Evolutionary conservation across 768 basidiomycete genomes (phyloP), one percentile per base, ranked within the genome.

Genomic region (Russula foetens): DNA sequence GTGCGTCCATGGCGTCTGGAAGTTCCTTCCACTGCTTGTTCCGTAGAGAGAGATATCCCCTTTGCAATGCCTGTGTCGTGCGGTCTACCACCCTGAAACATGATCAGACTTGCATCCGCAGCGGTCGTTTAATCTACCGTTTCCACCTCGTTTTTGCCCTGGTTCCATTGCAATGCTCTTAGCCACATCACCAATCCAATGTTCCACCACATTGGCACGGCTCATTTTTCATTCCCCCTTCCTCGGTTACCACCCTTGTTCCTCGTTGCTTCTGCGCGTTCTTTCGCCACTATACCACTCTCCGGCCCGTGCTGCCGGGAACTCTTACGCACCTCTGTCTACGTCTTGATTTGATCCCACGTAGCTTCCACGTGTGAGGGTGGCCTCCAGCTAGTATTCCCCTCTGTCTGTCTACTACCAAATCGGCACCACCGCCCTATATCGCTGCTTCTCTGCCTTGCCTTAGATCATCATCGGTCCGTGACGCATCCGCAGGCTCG

Each of bases 1-100:
- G 45, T 47, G 23, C 39, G 28, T 62, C 56, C 61, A 52, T 62
- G 61, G 61, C 56, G 51, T 62, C 56, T 53, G 44, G 56, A 56
- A 62, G 47, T 26, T 7, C 39, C 17, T 45, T 19, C 15, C 17
- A 7, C 23, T 11, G 28, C 14, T 1, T 33, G 41, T 19, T 15
- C 28, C 33, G 12, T 41, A 44, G 29, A 15, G 35, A 4, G 23
- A 15, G 4, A 51, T 3, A 28, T 41, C 19, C 46, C 33, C 23
- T 44, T 21, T 39, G 19, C 39, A n/a, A 21, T 17, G 6, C 31
- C 12, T 46, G 11, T 21, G 33, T 26, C 51, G 14, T 53, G 39
- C 50, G 9, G 39, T 17, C 19, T 53, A 15, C n/a, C 26, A 28
- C 15, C 47, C 28, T 38, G 45, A 24, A 21, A 29, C 23, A 15